Conservation (phyloP, 2,329 filamentous ascomycete genomes). For the Escovopsis sp. region DNA sequence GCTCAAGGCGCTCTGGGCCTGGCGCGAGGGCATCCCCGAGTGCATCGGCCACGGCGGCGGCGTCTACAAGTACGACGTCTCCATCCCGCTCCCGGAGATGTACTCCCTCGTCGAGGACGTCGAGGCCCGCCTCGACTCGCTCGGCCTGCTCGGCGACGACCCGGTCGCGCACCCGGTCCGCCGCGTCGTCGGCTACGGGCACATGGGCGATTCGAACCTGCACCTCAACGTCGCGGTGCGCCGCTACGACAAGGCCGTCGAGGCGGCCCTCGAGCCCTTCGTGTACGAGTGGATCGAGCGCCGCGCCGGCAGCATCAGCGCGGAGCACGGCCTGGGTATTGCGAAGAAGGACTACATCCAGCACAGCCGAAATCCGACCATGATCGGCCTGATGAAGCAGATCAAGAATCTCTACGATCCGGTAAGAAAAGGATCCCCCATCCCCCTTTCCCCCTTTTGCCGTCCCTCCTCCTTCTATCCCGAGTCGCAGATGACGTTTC, state of each 20-base stretch:
- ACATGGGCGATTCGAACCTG: conserved; percentile 94
- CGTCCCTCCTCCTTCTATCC: neutral
- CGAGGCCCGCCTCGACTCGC: conserved; percentile 52
- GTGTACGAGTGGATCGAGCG: conserved; percentile 94
- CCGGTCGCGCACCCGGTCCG: conserved; percentile 64
- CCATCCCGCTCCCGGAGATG: conserved; percentile 75
- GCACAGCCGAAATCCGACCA: conserved; percentile 78
- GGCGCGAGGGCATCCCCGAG: conserved; percentile 88
- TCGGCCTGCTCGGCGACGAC: conserved; percentile 62
- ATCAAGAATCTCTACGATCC: conserved; percentile 91
- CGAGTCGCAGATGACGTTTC: neutral
- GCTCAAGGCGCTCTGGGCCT: conserved; percentile 69
- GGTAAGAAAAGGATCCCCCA: conserved; percentile 47
- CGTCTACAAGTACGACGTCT: conserved; percentile 97
- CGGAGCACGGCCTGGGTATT: conserved; percentile 85
- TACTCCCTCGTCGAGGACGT: conserved; percentile 84
- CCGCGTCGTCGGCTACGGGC: conserved; percentile 87
- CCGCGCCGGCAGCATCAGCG: conserved; percentile 83
- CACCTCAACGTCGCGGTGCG: conserved; percentile 82
- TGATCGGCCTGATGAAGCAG: conserved; percentile 85
- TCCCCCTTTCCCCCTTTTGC: conserved; percentile 5
- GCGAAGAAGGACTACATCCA: conserved; percentile 93
- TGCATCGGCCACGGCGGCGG: conserved; percentile 79
- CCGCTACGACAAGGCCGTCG: conserved; percentile 73
- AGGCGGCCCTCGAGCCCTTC: conserved; percentile 79